phyloP scores from a whole-genome alignment of 2,329 filamentous ascomycete species.

The Nigrospora osmanthi region DNA sequence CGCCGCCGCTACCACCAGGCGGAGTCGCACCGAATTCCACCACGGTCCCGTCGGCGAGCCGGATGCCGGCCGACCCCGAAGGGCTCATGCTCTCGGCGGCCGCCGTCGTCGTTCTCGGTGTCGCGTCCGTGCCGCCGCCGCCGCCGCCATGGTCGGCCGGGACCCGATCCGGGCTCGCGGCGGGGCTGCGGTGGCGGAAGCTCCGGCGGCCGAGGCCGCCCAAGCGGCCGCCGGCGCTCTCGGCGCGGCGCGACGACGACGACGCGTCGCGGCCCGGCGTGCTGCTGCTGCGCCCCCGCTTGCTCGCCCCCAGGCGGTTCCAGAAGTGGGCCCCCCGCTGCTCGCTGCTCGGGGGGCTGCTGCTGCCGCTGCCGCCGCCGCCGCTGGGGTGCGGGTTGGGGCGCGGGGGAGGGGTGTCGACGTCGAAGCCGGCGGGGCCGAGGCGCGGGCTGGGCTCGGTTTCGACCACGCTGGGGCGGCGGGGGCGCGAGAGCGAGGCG shows the following conservation, averaged over 20 bases:
- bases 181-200: background rate
- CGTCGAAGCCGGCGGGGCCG: constrained; percentile 10
- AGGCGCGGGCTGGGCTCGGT: constrained; percentile 35
- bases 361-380: constrained; percentile 4
- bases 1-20: background rate
- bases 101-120: background rate
- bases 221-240: constrained; percentile 4
- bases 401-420: constrained; percentile 15
- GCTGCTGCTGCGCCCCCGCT: background rate
- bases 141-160: background rate
- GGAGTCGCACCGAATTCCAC: constrained; percentile 16
- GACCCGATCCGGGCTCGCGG: constrained; percentile 2
- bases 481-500: constrained; percentile 9
- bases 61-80: constrained; percentile 17
- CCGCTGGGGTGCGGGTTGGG: constrained; percentile 17
- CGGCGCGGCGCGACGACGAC: background rate
- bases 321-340: background rate
- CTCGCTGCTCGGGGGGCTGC: background rate
- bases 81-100: constrained; percentile 9
- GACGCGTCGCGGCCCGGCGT: background rate
- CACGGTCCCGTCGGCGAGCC: constrained; percentile 15
- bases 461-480: constrained; percentile 30
- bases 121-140: background rate
- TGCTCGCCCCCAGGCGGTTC: background rate
- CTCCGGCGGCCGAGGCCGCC: background rate